Base-by-base conservation (phyloP, 2,329 filamentous ascomycete genomes). In the Juglanconis juglandina region DNA sequence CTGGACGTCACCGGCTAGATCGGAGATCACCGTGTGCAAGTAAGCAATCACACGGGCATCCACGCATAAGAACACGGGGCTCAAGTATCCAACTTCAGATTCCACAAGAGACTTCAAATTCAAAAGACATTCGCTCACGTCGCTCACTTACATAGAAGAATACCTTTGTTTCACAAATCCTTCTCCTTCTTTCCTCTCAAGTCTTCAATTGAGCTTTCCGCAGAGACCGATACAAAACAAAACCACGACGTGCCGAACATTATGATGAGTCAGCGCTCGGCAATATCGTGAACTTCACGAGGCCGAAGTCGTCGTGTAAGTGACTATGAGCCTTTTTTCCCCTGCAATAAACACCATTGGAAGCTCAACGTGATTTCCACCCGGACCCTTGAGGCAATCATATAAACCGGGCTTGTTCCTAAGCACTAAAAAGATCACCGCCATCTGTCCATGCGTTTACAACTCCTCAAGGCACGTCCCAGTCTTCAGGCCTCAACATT, bases 391-490 rank as follows among this genome's bases (percentile, higher is more conserved):
- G 14, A 37, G 8, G 32, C 17, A 11, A 7, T n/a, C 6, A n/a
- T 6, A 9, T 30, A 9, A 3, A 34, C 14, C 35, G 33, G n/a
- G 17, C 9, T 7, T 24, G 17, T 54, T 41, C 4, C 7, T 14
- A 11, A 32, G 53, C 32, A 39, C 41, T 32, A 30, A n/a, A 37
- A 34, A 44, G 42, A 49, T 34, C 37, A 14, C 39, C 34, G n/a
- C 13, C 33, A 24, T 54, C 41, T 54, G 56, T 57, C 56, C 30
- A 63, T 60, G 61, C 50, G 53, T 52, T 35, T 37, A 42, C 61
- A 47, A 57, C 17, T 53, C 50, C 41, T 30, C 24, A 47, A 39
- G 32, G 35, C 17, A 41, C 48, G 49, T 54, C 34, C 11, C 49
- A 63, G 35, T 13, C 10, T 55, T 13, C 42, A 47, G 32, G 53